Conservation (phyloP, 2,329 filamentous ascomycete genomes). For the Phialemoniopsis sp. region DNA sequence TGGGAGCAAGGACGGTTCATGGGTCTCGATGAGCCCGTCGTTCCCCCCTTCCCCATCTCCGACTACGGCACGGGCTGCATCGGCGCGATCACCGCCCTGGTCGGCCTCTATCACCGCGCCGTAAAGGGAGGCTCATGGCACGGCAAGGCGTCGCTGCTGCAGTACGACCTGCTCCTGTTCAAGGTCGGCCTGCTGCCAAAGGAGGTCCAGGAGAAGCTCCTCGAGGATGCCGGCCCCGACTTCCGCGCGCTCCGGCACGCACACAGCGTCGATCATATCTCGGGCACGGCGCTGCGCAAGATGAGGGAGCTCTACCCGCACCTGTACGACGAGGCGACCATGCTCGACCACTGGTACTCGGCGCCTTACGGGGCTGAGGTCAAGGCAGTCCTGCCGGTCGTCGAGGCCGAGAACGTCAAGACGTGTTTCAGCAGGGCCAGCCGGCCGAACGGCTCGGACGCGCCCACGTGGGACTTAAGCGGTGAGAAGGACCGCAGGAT, state of each 20-base stretch:
- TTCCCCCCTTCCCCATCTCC: constrained; percentile 61
- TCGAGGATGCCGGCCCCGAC: background rate
- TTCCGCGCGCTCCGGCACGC: constrained; percentile 32
- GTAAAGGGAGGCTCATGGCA: constrained; percentile 62
- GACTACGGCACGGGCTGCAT: constrained; percentile 71
- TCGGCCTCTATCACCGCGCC: constrained; percentile 59
- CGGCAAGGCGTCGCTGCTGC: constrained; percentile 59
- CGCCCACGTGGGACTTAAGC: constrained; percentile 37
- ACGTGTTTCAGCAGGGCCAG: constrained; percentile 38
- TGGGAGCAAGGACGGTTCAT: constrained; percentile 59
- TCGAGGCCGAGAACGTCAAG: constrained; percentile 36
- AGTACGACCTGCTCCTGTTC: constrained; percentile 66
- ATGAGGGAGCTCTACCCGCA: constrained; percentile 50
- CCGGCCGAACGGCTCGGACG: constrained; percentile 51
- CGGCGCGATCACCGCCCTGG: constrained; percentile 63
- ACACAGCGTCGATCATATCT: constrained; percentile 63
- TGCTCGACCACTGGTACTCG: constrained; percentile 46
- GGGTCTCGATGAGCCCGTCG: constrained; percentile 58
- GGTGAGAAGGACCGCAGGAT: constrained; percentile 8
- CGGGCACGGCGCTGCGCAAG: constrained; percentile 50
- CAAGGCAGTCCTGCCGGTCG: constrained; percentile 37
- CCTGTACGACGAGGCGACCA: constrained; percentile 42
- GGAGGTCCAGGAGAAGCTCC: constrained; percentile 46
- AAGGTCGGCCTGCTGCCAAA: constrained; percentile 53
- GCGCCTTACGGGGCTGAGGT: constrained; percentile 33